Evolutionary conservation across 305 asterid genomes (phyloP).

Genomic region (Solanum hybrid): DNA sequence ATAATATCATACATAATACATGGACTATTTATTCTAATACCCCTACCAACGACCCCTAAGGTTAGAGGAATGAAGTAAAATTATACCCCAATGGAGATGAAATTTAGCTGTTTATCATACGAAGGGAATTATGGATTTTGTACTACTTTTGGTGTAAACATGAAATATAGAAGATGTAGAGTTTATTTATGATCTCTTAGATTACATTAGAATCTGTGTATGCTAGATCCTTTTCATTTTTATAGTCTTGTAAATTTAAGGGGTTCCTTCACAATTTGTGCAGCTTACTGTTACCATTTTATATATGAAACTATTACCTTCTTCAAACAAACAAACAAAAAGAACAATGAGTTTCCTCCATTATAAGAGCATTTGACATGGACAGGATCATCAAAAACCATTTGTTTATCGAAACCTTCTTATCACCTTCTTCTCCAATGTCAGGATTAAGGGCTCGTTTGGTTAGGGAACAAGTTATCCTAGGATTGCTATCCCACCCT

Average conservation of each 20-base stretch:
- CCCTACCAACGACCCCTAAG: not conserved
- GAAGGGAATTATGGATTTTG: not conserved
- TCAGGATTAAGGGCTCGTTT: not conserved
- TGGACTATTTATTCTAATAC: not conserved
- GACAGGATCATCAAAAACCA: not conserved
- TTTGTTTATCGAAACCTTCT: not conserved
- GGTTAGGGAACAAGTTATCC: not conserved
- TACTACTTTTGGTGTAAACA: not conserved
- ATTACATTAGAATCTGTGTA: not conserved
- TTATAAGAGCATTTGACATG: not conserved
- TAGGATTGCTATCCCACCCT: not conserved
- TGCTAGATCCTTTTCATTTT: not conserved
- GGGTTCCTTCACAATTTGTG: not conserved
- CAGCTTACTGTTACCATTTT: not conserved
- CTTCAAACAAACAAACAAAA: not conserved
- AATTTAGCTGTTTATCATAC: not conserved
- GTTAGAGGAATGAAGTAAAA: not conserved
- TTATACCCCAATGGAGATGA: not conserved
- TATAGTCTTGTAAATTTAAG: not conserved
- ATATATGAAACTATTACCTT: not conserved
- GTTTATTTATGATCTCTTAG: not conserved
- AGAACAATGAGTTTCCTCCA: not conserved
- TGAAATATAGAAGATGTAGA: not conserved
- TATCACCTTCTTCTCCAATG: not conserved
- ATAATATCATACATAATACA: not conserved